Evolutionary conservation across 805 yeast genomes (phyloP), one percentile per base, ranked within the genome.

Genomic region (Saccharomyces jurei): DNA sequence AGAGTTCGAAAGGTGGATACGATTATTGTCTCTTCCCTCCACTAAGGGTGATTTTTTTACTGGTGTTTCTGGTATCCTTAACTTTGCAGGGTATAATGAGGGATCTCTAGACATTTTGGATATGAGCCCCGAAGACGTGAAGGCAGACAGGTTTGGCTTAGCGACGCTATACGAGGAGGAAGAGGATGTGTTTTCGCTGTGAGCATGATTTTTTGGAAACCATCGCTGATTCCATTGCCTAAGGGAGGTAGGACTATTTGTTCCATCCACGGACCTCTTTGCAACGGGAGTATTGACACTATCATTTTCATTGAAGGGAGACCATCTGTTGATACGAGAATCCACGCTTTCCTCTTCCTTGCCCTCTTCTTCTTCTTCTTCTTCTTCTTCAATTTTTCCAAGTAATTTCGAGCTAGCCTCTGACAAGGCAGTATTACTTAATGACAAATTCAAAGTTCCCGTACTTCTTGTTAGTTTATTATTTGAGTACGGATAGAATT

Each of bases 391-490:
- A 10, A 30, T 27, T 14, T 21, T 27, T 22, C 48, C 29, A 30
- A 47, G 21, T 28, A 3, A 22, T 32, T 52, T 50, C 14, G 52
- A n/a, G 13, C 21, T 31, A 48, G 46, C 25, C 22, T 44, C 44
- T 2, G 57, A 54, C 25, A 58, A 28, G 48, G 68, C 71, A 1
- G 76, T 65, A 50, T 67, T 72, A 48, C 75, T 79, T 25, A 79
- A 63, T 11, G 82, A 77, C 50, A 81, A 60, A 53, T 81, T 80
- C 57, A 81, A 62, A 9, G 79, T 67, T 1, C 82, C 83, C 1
- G 75, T 78, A 71, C 83, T 78, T 67, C 84, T 72, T 57, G 82
- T 75, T 41, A 80, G 56, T 17, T 60, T 65, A 41, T 64, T 62
- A 49, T 62, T 65, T 17, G 68, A 58, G 52, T 63, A 66, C 2